Conservation (phyloP, 805 yeast species). For the Cephaloascus fragrans region DNA sequence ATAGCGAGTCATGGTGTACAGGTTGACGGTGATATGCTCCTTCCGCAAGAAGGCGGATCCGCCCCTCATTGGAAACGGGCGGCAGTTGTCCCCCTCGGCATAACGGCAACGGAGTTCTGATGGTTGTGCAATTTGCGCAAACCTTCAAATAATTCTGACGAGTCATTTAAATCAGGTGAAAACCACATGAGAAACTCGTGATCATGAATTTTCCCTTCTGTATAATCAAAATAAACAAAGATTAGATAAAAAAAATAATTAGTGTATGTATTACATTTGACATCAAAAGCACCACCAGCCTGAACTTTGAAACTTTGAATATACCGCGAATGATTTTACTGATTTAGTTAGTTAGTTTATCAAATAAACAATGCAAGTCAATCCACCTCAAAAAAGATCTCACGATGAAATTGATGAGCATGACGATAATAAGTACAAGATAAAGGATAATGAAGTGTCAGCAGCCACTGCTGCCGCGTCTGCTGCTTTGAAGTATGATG, state of each 20-base stretch:
- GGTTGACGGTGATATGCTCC: too few species aligned
- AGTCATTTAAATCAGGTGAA: not conserved
- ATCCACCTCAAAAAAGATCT: slow-evolving; percentile 8
- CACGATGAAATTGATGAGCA: not conserved
- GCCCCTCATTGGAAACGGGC: too few species aligned
- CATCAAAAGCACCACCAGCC: too few species aligned
- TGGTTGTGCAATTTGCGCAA: too few species aligned
- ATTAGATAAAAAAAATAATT: too few species aligned
- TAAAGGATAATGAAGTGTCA: slow-evolving; percentile 7
- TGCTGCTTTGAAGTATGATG: not conserved
- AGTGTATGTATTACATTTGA: too few species aligned
- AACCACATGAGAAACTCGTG: not conserved
- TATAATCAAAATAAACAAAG: not conserved
- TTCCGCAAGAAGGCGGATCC: too few species aligned
- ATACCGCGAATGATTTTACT: slow-evolving; percentile 1
- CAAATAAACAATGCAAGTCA: slow-evolving; percentile 2
- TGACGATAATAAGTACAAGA: not conserved
- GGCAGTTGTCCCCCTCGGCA: too few species aligned
- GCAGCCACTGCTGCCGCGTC: slow-evolving; percentile 1
- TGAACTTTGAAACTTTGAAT: too few species aligned
- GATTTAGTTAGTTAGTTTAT: not conserved
- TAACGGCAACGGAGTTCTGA: too few species aligned
- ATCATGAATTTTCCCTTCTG: not conserved
- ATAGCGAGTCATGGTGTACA: too few species aligned
- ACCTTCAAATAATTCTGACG: too few species aligned